phyloP scores from a whole-genome alignment of 345 rosid species.

The Eucalyptus erythrocorys region DNA sequence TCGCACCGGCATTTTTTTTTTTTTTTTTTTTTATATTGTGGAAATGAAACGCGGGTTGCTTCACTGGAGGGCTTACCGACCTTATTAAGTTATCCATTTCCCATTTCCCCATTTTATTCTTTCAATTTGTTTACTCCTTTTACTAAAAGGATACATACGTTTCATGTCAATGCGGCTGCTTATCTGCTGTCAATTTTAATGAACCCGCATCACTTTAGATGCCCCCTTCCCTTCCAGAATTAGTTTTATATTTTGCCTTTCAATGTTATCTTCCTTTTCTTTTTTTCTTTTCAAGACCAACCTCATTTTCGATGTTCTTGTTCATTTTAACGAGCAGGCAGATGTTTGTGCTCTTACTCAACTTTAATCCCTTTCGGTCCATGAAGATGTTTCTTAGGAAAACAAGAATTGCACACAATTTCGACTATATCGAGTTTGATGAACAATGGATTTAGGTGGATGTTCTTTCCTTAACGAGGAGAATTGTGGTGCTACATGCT shows the following conservation, averaged over 20 bases:
- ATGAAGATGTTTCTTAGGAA: background rate
- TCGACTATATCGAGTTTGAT: background rate
- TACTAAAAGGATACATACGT: fast-evolving
- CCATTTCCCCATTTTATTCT: no score
- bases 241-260: background rate
- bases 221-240: background rate
- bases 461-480: no score
- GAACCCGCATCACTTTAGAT: background rate
- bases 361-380: background rate
- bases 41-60: no score
- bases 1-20: no score
- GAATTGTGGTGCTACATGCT: no score
- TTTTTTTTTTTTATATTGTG: no score
- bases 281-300: no score
- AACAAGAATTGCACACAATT: background rate
- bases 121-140: background rate
- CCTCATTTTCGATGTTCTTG: background rate
- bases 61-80: no score
- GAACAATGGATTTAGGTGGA: background rate
- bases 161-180: background rate
- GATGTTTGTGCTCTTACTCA: background rate
- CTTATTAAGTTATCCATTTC: no score
- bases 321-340: background rate
- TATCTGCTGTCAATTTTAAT: background rate
- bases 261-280: background rate